phyloP scores from a whole-genome alignment of 306 rosid genomes.

The Trifolium repens region DNA sequence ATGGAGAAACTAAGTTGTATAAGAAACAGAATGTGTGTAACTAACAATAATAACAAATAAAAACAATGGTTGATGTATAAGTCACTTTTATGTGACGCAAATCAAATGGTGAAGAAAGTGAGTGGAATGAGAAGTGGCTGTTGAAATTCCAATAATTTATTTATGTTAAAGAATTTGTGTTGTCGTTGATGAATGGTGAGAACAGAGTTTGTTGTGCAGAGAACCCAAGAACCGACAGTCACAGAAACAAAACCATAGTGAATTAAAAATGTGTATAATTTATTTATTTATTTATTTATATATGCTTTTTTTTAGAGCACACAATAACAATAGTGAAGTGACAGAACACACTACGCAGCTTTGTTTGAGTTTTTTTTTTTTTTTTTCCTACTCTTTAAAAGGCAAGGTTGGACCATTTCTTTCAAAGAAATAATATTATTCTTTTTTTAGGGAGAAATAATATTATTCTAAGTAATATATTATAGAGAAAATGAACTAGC shows the following conservation, averaged over 20 bases:
- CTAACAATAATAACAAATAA: background rate
- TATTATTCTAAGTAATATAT: no score
- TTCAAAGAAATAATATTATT: no score
- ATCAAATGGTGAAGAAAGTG: background rate
- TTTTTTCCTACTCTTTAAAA: background rate
- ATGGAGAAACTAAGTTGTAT: background rate
- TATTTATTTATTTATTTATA: background rate
- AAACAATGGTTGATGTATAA: slow-evolving; percentile 19
- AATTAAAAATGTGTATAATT: background rate
- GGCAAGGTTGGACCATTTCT: background rate
- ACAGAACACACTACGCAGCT: background rate
- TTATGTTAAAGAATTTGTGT: slow-evolving; percentile 11
- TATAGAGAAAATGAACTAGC: no score
- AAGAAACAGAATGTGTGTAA: slow-evolving; percentile 30
- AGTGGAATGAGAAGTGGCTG: slow-evolving; percentile 2
- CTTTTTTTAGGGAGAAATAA: no score
- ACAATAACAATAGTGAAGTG: background rate
- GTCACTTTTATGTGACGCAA: no score
- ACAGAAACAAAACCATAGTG: slow-evolving; percentile 2
- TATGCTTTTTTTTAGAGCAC: background rate
- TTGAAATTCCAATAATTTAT: background rate
- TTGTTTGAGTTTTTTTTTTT: background rate
- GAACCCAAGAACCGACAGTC: slow-evolving; percentile 68
- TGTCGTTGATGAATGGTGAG: slow-evolving; percentile 19
- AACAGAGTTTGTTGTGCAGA: background rate